Evolutionary conservation across 352 stramenopile genomes (phyloP).

Genomic region (Phytophthora hybrid): DNA sequence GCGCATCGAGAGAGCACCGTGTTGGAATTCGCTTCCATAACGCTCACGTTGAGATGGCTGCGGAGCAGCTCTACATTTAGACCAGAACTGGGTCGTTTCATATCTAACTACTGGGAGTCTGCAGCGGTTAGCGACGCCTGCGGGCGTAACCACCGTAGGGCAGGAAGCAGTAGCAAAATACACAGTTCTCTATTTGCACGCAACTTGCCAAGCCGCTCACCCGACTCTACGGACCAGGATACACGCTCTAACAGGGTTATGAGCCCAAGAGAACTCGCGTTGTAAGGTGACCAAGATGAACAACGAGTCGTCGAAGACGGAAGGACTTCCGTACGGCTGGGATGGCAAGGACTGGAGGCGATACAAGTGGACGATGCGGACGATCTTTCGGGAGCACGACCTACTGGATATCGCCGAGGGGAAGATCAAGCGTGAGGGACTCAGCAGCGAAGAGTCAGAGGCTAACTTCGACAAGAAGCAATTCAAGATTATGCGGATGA

Average conservation of each 20-base stretch:
- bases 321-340: constrained; percentile 1
- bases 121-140: too few relatives aligned
- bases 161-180: too few relatives aligned
- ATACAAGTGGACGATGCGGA: constrained; percentile 12
- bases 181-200: too few relatives aligned
- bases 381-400: neutral
- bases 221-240: neutral
- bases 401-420: neutral
- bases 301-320: neutral
- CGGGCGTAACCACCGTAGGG: too few relatives aligned
- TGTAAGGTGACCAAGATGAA: neutral
- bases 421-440: neutral
- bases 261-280: constrained; percentile 4
- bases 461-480: constrained; percentile 10
- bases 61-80: too few relatives aligned
- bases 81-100: too few relatives aligned
- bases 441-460: neutral
- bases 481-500: constrained; percentile 16
- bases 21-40: too few relatives aligned
- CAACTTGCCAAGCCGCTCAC: too few relatives aligned
- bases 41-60: too few relatives aligned
- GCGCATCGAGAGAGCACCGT: too few relatives aligned
- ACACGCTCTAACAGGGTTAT: constrained; percentile 18
- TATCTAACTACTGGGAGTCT: too few relatives aligned
- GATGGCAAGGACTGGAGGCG: constrained; percentile 11